Evolutionary conservation across 2,329 filamentous ascomycete species (phyloP), one percentile per base, ranked within the genome.

Genomic region (Epichloe coenophiala): DNA sequence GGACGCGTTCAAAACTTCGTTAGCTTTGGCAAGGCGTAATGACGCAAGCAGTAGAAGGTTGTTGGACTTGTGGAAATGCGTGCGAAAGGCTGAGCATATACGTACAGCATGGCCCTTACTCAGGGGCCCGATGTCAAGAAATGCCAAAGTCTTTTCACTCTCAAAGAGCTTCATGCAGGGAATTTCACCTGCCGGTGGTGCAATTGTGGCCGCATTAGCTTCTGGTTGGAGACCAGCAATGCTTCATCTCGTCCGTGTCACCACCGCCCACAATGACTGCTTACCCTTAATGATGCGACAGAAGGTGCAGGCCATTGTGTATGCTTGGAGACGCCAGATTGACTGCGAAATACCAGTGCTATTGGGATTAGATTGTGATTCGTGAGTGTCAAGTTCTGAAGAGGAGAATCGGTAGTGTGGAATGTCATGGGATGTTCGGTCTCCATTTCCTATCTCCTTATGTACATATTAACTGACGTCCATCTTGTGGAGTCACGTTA

Each of bases 121-220:
- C 21, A 97, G 73, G 4, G 93, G 93, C 57, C 88, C 84, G 70
- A 98, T 96, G 68, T 98, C 93, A 58, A 98, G 84, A 68, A 98
- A 98, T 9, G 93, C 93, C 55, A 95, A 76, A 44, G 91, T 87
- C 73, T 91, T 95, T 38, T 95, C 86, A 61, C 80, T 93, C 72
- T 98, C 93, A 65, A 88, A 90, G 70, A 98, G 83, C 78, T 96
- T 98, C 76, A 97, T 84, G 60, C 82, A 91, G 46, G 93, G 93
- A 67, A 98, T 96, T 55, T 97, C 91, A 58, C 90, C 90, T 96
- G 60, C 6, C 7, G 11, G 27, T 45, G 45, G 43, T 47, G 33
- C 42, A 17, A 8, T 17, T 27, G 5, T 27, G 13, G 35, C 13
- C 36, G 15, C 36, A 13, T 47, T 31, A 43, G 39, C 31, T 36